These are phyloP conservation scores for Lasiodiplodia citricola DNA, from an alignment of 2,329 filamentous ascomycete genomes.

Conservation along the genomic window DNA sequence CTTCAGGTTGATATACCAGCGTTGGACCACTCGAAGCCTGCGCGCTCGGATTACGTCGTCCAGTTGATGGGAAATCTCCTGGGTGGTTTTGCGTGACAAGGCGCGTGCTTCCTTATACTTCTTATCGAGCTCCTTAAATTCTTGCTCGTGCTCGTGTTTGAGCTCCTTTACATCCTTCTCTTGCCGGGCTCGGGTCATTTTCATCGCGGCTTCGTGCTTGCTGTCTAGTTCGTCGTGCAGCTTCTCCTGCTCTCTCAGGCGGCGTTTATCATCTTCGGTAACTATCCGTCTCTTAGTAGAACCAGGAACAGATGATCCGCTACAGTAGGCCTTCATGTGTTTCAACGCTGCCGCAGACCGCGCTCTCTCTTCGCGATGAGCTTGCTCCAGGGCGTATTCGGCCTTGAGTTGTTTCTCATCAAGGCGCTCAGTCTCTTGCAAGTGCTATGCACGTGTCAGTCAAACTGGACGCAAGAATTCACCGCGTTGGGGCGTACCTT, in stretches of 20 bases:
- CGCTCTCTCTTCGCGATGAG: constrained; percentile 48
- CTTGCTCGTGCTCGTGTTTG: constrained; percentile 14
- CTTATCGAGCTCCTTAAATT: constrained; percentile 7
- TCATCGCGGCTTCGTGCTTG: constrained; percentile 53
- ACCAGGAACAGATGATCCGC: constrained; percentile 36
- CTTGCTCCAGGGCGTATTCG: constrained; percentile 49
- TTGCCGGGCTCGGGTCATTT: constrained; percentile 53
- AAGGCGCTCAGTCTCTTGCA: constrained; percentile 45
- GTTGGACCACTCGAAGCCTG: constrained; percentile 17
- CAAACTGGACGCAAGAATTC: background rate
- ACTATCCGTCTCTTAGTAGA: constrained; percentile 38
- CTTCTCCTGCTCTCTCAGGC: constrained; percentile 49
- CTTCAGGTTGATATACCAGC: constrained; percentile 20
- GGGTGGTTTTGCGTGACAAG: background rate
- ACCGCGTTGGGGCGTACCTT: constrained; percentile 2
- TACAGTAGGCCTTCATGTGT: constrained; percentile 56
- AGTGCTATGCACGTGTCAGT: constrained; percentile 37
- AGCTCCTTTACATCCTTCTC: constrained; percentile 41
- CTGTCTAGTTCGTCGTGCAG: constrained; percentile 46
- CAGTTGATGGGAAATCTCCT: constrained; percentile 2
- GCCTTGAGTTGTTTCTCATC: constrained; percentile 52
- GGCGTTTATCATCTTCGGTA: constrained; percentile 51
- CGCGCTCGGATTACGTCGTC: constrained; percentile 9
- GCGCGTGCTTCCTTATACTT: constrained; percentile 1
- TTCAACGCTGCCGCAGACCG: constrained; percentile 53